Conservation (phyloP, 345 rosid species). For the Fremontodendron californicum region DNA sequence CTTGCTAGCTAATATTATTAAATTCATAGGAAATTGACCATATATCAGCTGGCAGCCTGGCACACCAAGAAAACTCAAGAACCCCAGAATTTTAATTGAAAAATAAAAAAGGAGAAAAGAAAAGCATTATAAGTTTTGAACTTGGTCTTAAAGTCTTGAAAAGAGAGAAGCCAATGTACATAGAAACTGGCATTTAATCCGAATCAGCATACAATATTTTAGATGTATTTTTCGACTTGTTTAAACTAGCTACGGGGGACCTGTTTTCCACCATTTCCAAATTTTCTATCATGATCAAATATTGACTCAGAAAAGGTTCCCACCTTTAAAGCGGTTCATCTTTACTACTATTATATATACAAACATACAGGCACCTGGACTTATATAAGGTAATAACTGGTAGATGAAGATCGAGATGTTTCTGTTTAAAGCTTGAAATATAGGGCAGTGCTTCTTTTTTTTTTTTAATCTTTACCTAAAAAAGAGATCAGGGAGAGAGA, state of each 20-base stretch:
- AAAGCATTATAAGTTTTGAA: neutral
- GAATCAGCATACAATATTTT: neutral
- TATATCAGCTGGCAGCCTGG: neutral
- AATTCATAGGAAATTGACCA: slow-evolving; percentile 1
- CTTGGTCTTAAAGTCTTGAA: neutral
- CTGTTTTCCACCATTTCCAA: slow-evolving; percentile 3
- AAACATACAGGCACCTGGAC: slow-evolving; percentile 1
- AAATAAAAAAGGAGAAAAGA: neutral
- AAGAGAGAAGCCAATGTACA: neutral
- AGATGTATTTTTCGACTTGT: neutral
- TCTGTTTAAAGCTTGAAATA: neutral
- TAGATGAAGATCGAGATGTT: slow-evolving; percentile 4
- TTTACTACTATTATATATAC: neutral
- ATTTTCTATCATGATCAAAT: neutral
- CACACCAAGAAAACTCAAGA: neutral
- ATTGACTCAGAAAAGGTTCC: neutral
- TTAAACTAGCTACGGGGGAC: neutral
- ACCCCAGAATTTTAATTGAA: neutral
- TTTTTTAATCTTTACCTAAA: neutral
- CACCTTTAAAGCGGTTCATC: neutral
- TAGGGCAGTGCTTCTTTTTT: neutral
- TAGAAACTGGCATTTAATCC: slow-evolving; percentile 4
- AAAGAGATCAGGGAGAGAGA: neutral
- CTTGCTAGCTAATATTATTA: neutral
- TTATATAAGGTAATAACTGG: neutral